phyloP scores from a whole-genome alignment of 495 filamentous ascomycete species.

The Penicillium bovifimosum region DNA sequence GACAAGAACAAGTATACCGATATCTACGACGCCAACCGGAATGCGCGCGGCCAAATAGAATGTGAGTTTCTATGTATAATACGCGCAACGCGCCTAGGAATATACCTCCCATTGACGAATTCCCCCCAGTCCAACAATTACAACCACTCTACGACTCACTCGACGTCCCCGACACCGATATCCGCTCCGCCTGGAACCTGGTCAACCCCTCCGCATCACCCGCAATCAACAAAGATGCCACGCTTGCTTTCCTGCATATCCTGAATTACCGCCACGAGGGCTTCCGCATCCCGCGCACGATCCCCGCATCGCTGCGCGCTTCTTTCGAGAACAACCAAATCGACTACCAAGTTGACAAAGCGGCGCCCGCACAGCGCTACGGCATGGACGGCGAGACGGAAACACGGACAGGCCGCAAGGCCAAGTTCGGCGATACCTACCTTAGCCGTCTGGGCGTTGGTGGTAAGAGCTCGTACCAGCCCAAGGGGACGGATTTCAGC shows the following conservation, averaged over 20 bases:
- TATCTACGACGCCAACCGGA: constrained; percentile 86
- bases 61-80: constrained; percentile 47
- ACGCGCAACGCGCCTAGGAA: background rate
- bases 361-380: constrained; percentile 59
- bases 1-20: constrained; percentile 92
- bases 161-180: constrained; percentile 92
- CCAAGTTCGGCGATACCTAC: constrained; percentile 96
- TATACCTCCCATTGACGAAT: constrained; percentile 1
- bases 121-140: constrained; percentile 63
- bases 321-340: constrained; percentile 92
- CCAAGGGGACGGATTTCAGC: constrained; percentile 80
- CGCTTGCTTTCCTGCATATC: constrained; percentile 91
- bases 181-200: constrained; percentile 92
- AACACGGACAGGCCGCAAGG: constrained; percentile 78
- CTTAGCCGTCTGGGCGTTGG: constrained; percentile 81
- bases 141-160: constrained; percentile 82
- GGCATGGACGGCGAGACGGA: constrained; percentile 62
- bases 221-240: constrained; percentile 89
- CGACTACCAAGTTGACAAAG: constrained; percentile 84
- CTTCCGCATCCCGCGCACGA: constrained; percentile 86
- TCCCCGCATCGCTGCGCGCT: constrained; percentile 81
- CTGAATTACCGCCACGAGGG: constrained; percentile 93
- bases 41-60: constrained; percentile 75
- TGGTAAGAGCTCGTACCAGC: constrained; percentile 63
- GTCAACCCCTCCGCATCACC: constrained; percentile 78